Base-by-base conservation (phyloP, 805 yeast genomes). In the Lipomyces starkeyi region DNA sequence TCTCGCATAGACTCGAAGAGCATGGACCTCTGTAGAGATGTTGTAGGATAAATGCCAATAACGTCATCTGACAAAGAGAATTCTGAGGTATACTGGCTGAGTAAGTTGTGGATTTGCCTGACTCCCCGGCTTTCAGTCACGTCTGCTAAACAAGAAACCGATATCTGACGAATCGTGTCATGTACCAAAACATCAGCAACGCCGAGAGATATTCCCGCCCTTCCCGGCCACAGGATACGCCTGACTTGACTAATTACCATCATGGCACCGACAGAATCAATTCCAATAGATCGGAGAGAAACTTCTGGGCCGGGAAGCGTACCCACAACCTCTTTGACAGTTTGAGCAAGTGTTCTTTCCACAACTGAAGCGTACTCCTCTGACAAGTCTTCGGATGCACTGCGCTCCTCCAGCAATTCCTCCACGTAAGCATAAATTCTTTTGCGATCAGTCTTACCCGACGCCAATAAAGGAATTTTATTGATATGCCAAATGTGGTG, bases 371-470 rank as follows among this genome's bases (percentile, higher is more conserved):
- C 49, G 29, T 29, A 64, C 11, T 54, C 55, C 17, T 29, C 22
- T 11, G 14, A 11, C 13, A 17, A 27, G n/a, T 14, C 53, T 2
- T 17, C 17, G 20, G 20, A 29, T n/a, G 27, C 20, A 22, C 5
- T 22, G 3, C 11, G 57, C 11, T 20, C 56, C 17, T n/a, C 7
- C n/a, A 53, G 29, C 20, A 13, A n/a, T 29, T 14, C 14, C 22
- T 35, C 62, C 7, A 55, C 49, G 13, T 60, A 22, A 2, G 22
- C 61, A 34, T 20, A 47, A n/a, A 62, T 61, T 7, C 57, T 47
- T 47, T 66, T 65, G 9, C 69, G 63, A 52, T 68, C 59, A 6
- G 63, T 70, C 47, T 73, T 73, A 5, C 76, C 76, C 13, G 76
- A 70, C 2, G 71, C 43, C 13, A 73, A 59, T 25, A 66, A 49